These are phyloP conservation scores for Anethum foeniculum DNA, from an alignment of 140 eudicot species.

Conservation along the genomic window DNA sequence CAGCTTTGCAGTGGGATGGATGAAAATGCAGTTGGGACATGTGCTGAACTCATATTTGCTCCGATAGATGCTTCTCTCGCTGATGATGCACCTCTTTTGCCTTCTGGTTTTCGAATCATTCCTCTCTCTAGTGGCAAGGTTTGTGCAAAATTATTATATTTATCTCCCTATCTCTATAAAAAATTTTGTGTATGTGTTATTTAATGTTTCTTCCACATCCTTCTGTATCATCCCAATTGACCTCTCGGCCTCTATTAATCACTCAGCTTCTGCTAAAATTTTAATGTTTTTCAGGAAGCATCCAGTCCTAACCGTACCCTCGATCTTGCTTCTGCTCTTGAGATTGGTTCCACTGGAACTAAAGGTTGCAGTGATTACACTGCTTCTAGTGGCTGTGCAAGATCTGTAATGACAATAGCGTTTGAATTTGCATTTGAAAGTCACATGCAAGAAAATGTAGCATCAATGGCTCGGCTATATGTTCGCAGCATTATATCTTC, in stretches of 20 bases:
- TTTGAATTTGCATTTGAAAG: slow-evolving; percentile 90
- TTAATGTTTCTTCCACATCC: background rate
- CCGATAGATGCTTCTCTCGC: no score
- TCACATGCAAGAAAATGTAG: slow-evolving; percentile 81
- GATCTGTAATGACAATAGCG: slow-evolving; percentile 93
- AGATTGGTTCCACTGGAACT: slow-evolving; percentile 63
- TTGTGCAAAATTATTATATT: background rate
- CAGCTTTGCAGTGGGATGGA: no score
- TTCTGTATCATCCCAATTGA: background rate
- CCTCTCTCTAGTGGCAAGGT: slow-evolving; percentile 38
- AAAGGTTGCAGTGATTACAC: slow-evolving; percentile 42
- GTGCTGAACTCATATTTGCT: no score
- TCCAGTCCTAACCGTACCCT: slow-evolving; percentile 66
- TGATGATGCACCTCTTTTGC: no score
- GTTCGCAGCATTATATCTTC: slow-evolving; percentile 86
- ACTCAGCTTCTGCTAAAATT: background rate
- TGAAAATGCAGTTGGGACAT: no score
- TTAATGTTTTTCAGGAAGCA: slow-evolving; percentile 35
- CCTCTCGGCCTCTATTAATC: background rate
- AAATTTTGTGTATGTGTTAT: background rate
- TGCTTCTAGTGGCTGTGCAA: slow-evolving; percentile 35
- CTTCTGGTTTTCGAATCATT: no score
- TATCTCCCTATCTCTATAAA: no score
- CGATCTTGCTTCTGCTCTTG: slow-evolving; percentile 35
- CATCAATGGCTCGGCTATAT: slow-evolving; percentile 91